Evolutionary conservation across 352 stramenopile species (phyloP).

Genomic region (Phytophthora agathidicida): DNA sequence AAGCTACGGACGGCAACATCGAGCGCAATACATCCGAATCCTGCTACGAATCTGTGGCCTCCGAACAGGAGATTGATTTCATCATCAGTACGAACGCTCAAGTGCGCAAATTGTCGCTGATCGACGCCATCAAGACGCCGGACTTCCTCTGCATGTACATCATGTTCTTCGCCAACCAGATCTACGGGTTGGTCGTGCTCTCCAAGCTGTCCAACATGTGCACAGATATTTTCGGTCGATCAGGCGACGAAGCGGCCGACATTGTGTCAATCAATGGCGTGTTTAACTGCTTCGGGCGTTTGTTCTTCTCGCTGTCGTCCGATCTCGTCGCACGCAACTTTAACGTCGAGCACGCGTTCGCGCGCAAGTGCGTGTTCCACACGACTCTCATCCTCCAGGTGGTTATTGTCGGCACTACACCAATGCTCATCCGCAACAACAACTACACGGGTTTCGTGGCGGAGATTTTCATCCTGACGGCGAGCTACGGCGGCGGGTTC

Average conservation of each 20-base stretch:
- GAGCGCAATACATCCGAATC: slow-evolving; percentile 26
- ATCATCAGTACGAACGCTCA: slow-evolving; percentile 34
- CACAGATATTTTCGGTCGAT: slow-evolving; percentile 49
- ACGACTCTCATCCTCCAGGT: slow-evolving; percentile 61
- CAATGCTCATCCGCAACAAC: slow-evolving; percentile 56
- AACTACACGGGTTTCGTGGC: slow-evolving; percentile 64
- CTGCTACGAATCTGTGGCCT: too few species aligned
- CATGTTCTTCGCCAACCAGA: slow-evolving; percentile 64
- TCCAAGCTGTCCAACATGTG: slow-evolving; percentile 67
- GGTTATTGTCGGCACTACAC: slow-evolving; percentile 65
- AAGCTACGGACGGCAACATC: slow-evolving; percentile 39
- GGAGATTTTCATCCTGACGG: slow-evolving; percentile 70
- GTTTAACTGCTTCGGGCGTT: slow-evolving; percentile 55
- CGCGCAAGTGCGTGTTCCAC: slow-evolving; percentile 61
- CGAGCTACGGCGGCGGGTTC: slow-evolving; percentile 74
- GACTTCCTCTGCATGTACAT: slow-evolving; percentile 74
- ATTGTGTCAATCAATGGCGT: slow-evolving; percentile 61
- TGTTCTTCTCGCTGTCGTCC: slow-evolving; percentile 48
- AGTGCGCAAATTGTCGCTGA: slow-evolving; percentile 53
- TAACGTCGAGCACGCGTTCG: slow-evolving; percentile 49
- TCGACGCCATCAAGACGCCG: slow-evolving; percentile 54
- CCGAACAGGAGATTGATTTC: slow-evolving; percentile 36
- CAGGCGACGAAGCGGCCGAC: slow-evolving; percentile 27
- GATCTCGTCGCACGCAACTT: slow-evolving; percentile 44
- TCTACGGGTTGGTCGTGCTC: slow-evolving; percentile 68